Base-by-base conservation (phyloP, 768 basidiomycete genomes). In the Rhizopogon vinicolor region DNA sequence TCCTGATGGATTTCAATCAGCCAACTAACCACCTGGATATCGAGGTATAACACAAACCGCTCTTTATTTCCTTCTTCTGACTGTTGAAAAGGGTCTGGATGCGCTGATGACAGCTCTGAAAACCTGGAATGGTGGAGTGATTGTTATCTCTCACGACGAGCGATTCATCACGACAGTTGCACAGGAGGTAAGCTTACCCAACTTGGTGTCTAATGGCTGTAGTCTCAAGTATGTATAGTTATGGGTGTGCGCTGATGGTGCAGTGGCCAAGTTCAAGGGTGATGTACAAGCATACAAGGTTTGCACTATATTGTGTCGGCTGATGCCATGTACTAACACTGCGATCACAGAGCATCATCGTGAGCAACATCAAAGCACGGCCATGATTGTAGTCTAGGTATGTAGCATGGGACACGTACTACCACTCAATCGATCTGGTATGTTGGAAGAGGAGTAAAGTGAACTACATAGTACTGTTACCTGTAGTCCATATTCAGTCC, bases 21-120 rank as follows among this genome's bases (percentile, higher is more conserved):
- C 93, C 93, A 54, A 93, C 93, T 63, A 96, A 96, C 78, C 95
- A 96, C 73, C 76, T 95, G 66, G 94, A 96, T 88, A 93, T 95
- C 57, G 91, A 93, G 78, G 89, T 86, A 56, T 53, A 60, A 29
- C 5, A 31, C 54, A 53, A 10, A 10, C 2, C 2, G 9, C 14
- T 16, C 5, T 70, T 58, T 13, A n/a, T 46, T 7, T 12, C n/a
- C n/a, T 52, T 39, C 18, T 12, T 44, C 40, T 58, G 22, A 59
- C n/a, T n/a, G 18, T 53, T 14, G 10, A 44, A 29, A 66, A 91
- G 85, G 96, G 96, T 81, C 80, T 98, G 51, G 97, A 99, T 65
- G 97, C 94, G 1, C 76, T 98, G 51, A 97, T 98, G 87, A 70
- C 78, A 4, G 97, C 92, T 5, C 65, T 91, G 58, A 75, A 79